A percentile compares a stretch with the other conserved stretches of the same genome.
phyloP scores from a whole-genome alignment of 164 flowering plant genomes.

The Macadamia integrifolia region DNA sequence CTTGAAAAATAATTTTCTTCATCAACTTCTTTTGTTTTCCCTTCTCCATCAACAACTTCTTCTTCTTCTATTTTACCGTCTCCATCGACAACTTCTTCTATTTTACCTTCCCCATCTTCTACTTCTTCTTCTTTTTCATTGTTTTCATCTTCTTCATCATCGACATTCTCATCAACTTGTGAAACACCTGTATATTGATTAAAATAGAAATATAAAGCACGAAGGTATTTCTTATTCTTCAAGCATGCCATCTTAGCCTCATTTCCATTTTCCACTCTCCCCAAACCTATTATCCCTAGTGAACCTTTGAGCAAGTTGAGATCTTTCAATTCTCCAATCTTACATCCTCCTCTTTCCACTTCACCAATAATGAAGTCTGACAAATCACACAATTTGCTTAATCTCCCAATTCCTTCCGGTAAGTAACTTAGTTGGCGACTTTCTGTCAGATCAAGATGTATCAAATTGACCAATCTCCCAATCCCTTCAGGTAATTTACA shows the following conservation, averaged over 20 bases:
- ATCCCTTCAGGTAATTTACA: neutral
- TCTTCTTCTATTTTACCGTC: too few relatives aligned
- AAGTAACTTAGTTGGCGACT: neutral
- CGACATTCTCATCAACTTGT: too few relatives aligned
- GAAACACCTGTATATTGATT: too few relatives aligned
- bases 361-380: constrained; percentile 3
- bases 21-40: too few relatives aligned
- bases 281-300: neutral
- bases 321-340: constrained; percentile 5
- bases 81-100: too few relatives aligned
- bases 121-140: too few relatives aligned
- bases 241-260: constrained; percentile 5
- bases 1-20: too few relatives aligned
- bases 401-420: constrained; percentile 3
- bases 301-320: constrained; percentile 5
- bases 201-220: neutral
- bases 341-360: neutral
- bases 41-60: too few relatives aligned
- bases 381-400: neutral
- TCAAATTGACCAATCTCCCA: constrained; percentile 1
- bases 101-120: neutral
- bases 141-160: too few relatives aligned
- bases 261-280: neutral
- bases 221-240: neutral
- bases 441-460: constrained; percentile 4